A percentile compares a stretch with the other conserved stretches of the same genome.
These are phyloP conservation scores for Zygosaccharomyces pseudobailii DNA, from an alignment of 1,139 yeast species.

Conservation along the genomic window DNA sequence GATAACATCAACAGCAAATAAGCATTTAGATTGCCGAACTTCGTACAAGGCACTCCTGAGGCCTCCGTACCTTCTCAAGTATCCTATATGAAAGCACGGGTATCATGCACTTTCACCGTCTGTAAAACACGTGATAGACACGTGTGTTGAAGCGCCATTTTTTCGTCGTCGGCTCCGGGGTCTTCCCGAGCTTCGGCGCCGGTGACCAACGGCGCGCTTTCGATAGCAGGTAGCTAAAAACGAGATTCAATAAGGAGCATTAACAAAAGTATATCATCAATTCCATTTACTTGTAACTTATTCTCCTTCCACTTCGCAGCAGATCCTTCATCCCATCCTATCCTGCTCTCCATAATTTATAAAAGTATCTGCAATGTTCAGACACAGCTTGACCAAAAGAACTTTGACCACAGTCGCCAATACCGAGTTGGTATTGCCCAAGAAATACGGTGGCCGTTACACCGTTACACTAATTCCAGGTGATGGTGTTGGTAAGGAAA, in stretches of 20 bases:
- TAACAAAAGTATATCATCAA: background rate
- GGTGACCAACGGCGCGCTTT: background rate
- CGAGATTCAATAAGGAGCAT: background rate
- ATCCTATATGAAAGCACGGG: too few relatives aligned
- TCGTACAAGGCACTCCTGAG: too few relatives aligned
- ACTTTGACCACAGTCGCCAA: constrained; percentile 37
- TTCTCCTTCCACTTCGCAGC: background rate
- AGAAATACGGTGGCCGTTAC: constrained; percentile 92
- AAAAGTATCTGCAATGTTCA: constrained; percentile 18
- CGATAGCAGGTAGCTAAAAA: background rate
- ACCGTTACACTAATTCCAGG: constrained; percentile 89
- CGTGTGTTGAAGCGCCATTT: background rate
- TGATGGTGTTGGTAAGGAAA: constrained; percentile 97
- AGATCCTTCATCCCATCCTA: background rate
- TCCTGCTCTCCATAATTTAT: background rate
- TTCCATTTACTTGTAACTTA: background rate
- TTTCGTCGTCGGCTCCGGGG: constrained; percentile 1
- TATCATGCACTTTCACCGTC: too few relatives aligned
- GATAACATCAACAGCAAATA: too few relatives aligned
- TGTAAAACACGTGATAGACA: background rate
- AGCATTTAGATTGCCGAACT: too few relatives aligned
- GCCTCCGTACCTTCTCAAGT: too few relatives aligned
- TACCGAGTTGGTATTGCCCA: constrained; percentile 67
- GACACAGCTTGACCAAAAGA: constrained; percentile 30
- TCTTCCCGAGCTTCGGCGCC: constrained; percentile 3